These are phyloP conservation scores for Monilinia vaccinii-corymbosi DNA, from an alignment of 2,329 filamentous ascomycete species.

Conservation along the genomic window DNA sequence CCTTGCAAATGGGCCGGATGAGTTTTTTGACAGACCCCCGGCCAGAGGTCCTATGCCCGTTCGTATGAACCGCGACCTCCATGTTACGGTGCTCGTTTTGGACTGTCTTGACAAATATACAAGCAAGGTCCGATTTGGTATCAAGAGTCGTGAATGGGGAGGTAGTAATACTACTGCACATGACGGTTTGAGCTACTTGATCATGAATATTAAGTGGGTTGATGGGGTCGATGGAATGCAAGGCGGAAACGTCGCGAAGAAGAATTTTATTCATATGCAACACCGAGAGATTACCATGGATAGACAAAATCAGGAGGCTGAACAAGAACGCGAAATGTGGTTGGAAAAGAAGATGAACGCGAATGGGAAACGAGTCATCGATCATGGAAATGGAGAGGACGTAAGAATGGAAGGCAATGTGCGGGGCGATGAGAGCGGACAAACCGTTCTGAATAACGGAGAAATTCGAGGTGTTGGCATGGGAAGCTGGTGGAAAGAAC, in stretches of 20 bases:
- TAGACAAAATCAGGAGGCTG: constrained; percentile 12
- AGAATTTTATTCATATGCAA: constrained; percentile 15
- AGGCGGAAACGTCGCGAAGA: constrained; percentile 35
- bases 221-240: constrained; percentile 52
- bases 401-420: constrained; percentile 12
- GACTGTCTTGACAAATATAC: constrained; percentile 71
- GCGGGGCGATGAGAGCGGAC: constrained; percentile 10
- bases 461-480: constrained; percentile 21
- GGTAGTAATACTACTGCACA: constrained; percentile 36
- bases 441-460: background rate
- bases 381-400: constrained; percentile 1
- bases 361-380: constrained; percentile 3
- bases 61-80: constrained; percentile 64
- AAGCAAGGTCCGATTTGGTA: constrained; percentile 66
- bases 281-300: constrained; percentile 17
- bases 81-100: constrained; percentile 78
- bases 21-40: constrained; percentile 43
- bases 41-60: constrained; percentile 52
- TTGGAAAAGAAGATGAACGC: constrained; percentile 11
- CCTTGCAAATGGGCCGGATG: background rate
- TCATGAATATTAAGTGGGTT: constrained; percentile 76
- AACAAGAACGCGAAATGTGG: background rate
- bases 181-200: constrained; percentile 67
- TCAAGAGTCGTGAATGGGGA: constrained; percentile 74
- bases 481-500: constrained; percentile 21